Base-by-base conservation (phyloP, 495 filamentous ascomycete genomes). In the Entonaema liquescens region DNA sequence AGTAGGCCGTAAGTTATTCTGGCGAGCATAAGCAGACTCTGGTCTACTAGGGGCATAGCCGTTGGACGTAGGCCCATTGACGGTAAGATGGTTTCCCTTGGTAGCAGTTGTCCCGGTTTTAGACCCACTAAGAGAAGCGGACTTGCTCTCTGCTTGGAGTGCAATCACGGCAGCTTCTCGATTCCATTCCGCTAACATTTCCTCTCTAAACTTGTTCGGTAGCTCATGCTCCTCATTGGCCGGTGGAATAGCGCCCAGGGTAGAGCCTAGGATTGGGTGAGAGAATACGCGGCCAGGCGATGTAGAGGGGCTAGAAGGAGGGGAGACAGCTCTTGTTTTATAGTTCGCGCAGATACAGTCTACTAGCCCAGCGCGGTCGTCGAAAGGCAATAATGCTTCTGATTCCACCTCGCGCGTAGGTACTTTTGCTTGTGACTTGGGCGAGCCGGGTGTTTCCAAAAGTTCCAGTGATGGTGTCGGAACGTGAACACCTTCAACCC, bases 401-500 rank as follows among this genome's bases (percentile, higher is more conserved):
- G 83, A 83, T 70, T 87, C 83, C 12, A 89, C 79, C 57, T 84
- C 81, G 38, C 83, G 77, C 3, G 83, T 63, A 8, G 83, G 81
- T 23, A 88, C 76, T 52, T 80, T 80, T n/a, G 79, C 78, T 53
- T 82, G 75, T 5, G 84, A 81, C 13, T 77, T 79, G 25, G 82
- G 73, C 62, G 78, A 70, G 13, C 85, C 85, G 65, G 85, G 77
- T 86, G 76, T 80, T 13, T 81, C 82, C 2, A 81, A 72, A 36
- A 79, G 69, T 13, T 80, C 79, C 1, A 87, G 49, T n/a, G 78
- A 65, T 1, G 93, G 92, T 8, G 94, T 78, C 11, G 94, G 83
- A 15, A 96, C 78, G 60, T 90, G 85, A 44, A 96, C 82, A n/a
- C 82, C 85, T 28, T 90, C 84, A 5, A 95, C 82, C 94, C 94